These are phyloP conservation scores for Microglena sp. DNA, from an alignment of 139 green algal species.

Conservation along the genomic window DNA sequence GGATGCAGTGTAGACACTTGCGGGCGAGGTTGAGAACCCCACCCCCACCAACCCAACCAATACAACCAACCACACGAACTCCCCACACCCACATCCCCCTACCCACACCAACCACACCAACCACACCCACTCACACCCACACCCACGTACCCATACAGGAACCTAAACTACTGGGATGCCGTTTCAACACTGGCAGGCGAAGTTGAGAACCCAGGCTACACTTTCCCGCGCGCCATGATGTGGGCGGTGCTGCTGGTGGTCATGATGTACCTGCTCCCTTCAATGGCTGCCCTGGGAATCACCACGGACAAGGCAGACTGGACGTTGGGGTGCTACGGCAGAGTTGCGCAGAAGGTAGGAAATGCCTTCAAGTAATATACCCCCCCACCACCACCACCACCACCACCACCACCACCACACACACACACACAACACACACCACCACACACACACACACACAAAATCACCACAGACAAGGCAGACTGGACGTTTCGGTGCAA, in stretches of 20 bases:
- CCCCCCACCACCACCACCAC: constrained; percentile 60
- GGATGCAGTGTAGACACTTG: constrained; percentile 82
- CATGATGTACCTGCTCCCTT: constrained; percentile 56
- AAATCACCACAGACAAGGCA: constrained; percentile 36
- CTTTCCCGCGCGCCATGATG: constrained; percentile 49
- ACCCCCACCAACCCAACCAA: no score
- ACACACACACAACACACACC: no score
- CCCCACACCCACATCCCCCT: not conserved
- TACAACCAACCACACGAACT: not conserved
- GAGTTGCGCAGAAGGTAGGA: no score
- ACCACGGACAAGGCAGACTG: constrained; percentile 5
- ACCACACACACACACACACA: no score
- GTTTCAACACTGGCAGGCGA: constrained; percentile 86
- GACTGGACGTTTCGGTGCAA: no score
- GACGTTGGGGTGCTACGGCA: no score
- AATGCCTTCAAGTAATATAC: no score
- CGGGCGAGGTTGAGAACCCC: constrained; percentile 72
- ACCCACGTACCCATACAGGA: constrained; percentile 69
- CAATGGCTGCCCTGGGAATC: constrained; percentile 68
- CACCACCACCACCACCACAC: no score
- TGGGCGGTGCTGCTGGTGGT: constrained; percentile 59
- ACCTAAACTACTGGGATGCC: constrained; percentile 64
- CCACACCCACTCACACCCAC: not conserved
- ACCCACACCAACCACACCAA: not conserved
- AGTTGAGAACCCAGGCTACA: constrained; percentile 47